Evolutionary conservation across 495 filamentous ascomycete species (phyloP).

Genomic region (Penicillium paxilli): DNA sequence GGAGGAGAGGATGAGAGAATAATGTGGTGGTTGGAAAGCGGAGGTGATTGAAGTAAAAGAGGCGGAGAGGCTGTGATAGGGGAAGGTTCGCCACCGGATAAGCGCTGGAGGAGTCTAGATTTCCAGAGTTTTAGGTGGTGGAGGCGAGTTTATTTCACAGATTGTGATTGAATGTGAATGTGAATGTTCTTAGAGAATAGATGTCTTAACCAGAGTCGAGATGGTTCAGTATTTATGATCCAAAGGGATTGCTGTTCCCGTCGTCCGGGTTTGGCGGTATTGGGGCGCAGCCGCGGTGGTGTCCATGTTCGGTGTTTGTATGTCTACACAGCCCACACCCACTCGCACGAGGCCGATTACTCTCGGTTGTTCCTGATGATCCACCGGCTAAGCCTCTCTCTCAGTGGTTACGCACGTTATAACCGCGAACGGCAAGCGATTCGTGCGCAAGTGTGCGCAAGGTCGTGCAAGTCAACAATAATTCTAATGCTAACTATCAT

Average conservation of each 20-base stretch:
- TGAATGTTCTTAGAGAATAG: background rate
- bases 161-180: background rate
- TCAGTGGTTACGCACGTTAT: background rate
- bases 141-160: background rate
- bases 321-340: conserved; percentile 4
- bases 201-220: background rate
- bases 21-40: background rate
- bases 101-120: background rate
- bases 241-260: background rate
- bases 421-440: background rate
- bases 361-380: conserved; percentile 9
- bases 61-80: conserved; percentile 1
- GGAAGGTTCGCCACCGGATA: conserved; percentile 7
- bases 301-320: background rate
- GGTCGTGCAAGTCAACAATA: too few species aligned
- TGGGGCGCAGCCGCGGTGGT: conserved; percentile 3
- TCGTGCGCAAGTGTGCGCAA: background rate
- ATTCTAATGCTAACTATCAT: too few species aligned
- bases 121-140: conserved; percentile 5
- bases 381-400: conserved; percentile 9
- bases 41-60: background rate
- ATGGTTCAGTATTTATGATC: background rate
- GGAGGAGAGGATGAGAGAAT: background rate
- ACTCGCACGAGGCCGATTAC: background rate
- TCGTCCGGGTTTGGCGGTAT: background rate